Base-by-base conservation (phyloP, 371 early-diverging fungal genomes). In the Actinomortierella wolfii region DNA sequence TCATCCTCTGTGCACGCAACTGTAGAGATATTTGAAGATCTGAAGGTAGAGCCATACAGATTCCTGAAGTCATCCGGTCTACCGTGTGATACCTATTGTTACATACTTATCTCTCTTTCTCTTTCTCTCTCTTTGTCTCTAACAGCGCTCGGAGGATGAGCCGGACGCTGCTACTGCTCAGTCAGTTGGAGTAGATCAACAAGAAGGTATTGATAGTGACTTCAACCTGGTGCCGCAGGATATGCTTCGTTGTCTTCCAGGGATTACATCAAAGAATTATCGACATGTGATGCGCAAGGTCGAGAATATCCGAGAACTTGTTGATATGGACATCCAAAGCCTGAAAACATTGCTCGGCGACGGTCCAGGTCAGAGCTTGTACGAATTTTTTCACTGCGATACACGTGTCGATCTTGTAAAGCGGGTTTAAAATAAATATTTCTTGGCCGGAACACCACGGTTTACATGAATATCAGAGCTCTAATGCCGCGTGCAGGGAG, bases 1-100 rank as follows among this genome's bases (percentile, higher is more conserved):
- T 94, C 96, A 15, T 79, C 89, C 11, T 90, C 90, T 66, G 92
- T 94, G 1, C 80, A 88, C 56, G 93, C 90, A 34, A 94, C 96
- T 0, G 95, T 94, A 0, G 86, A 89, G 29, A 87, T 97, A 23
- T 95, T 98, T 67, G 80, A 85, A 40, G 95, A 95, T 62, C 78
- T 98, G 52, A 97, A 98, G 85, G 91, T 90, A 73, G 52, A 44
- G 17, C 20, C 49, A 20, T 24, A 34, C 41, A 29, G 2, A 17
- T 28, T 50, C 18, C 25, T 20, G 29, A 7, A 20, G 42, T 18
- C 54, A 17, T 17, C 39, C 34, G n/a, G 34, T n/a, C 26, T 21
- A 18, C 45, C 0, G 23, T 61, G 11, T 56, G 23, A 14, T 41
- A 26, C 23, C 18, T 20, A 17, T 42, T 39, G 15, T 17, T 25